These are phyloP conservation scores for Eutrema yunnanense DNA, from an alignment of 345 rosid species.

Conservation along the genomic window DNA sequence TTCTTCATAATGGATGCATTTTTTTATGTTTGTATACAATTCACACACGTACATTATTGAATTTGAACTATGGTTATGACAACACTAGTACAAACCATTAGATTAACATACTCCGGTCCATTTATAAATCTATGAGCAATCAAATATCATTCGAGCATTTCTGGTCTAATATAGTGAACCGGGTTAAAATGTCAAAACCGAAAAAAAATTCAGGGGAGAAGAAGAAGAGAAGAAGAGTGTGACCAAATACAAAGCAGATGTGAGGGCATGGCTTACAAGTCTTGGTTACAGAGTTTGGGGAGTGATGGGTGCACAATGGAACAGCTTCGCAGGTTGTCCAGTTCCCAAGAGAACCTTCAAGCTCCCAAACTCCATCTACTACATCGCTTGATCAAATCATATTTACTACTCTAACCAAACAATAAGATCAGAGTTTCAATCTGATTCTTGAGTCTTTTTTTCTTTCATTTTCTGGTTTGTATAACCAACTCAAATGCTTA, in stretches of 20 bases:
- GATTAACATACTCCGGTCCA: background rate
- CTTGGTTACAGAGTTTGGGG: conserved; percentile 80
- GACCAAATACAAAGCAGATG: conserved; percentile 55
- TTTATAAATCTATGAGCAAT: background rate
- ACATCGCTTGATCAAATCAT: conserved; percentile 31
- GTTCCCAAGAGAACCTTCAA: conserved; percentile 69
- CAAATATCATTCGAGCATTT: background rate
- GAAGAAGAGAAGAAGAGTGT: conserved; percentile 51
- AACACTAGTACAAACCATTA: too few species aligned
- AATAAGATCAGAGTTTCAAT: conserved; percentile 14
- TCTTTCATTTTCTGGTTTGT: background rate
- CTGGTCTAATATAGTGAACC: background rate
- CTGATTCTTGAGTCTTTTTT: conserved; percentile 19
- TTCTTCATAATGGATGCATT: too few species aligned
- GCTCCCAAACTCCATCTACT: conserved; percentile 82
- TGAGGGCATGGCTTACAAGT: conserved; percentile 41
- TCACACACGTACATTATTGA: too few species aligned
- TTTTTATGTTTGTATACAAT: too few species aligned
- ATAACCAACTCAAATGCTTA: conserved; percentile 4
- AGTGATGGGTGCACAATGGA: conserved; percentile 73
- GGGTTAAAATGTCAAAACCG: background rate
- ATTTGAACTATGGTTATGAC: too few species aligned
- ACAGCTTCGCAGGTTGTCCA: conserved; percentile 68
- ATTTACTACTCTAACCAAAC: background rate
- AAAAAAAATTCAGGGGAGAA: conserved; percentile 38